Evolutionary conservation across 192 early-diverging fungal genomes (phyloP), one percentile per base, ranked within the genome.

Genomic region (Coemansia sp.): DNA sequence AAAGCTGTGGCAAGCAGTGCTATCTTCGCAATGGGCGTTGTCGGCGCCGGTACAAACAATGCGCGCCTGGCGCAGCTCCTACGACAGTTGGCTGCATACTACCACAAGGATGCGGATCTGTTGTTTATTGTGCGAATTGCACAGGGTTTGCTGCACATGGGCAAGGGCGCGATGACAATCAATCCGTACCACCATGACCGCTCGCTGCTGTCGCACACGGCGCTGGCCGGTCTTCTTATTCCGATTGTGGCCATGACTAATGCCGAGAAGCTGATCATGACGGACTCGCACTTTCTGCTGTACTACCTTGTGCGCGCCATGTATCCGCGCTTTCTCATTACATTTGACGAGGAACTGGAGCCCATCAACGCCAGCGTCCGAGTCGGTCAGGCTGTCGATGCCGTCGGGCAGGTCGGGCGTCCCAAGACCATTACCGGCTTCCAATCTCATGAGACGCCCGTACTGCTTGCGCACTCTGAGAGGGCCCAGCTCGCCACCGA

Each of bases 391-490:
- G 96, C 97, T 23, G 96, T 99, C n/a, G 97, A 99, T 83, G 93
- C 93, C 0, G 97, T 99, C 22, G 97, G 97, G 32, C 96, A 99
- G 78, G 97, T 96, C 1, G 97, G 97, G 22, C 84, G 92, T 59
- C 96, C 96, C 63, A 99, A 99, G 84, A 97, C 95, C 2, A 98
- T 99, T 71, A 98, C 96, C 5, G 97, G 97, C 22, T 99, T 98
- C 90, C 96, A 98, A 80, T 94, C 96, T 46, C 95, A 99, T 76
- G 88, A 93, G 27, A 98, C 97, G 36, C 97, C 97, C 1, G 96
- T 99, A 20, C 82, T 99, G 76, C 73, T 99, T 68, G 95, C 91
- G 19, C 95, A 96, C 72, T 91, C 91, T 54, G 97, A 99, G 85
- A 88, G 97, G 56, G 96, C 97, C 4, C 96, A 99, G 85, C 73